phyloP scores from a whole-genome alignment of 2,329 filamentous ascomycete genomes.

The Daldinia sp. region DNA sequence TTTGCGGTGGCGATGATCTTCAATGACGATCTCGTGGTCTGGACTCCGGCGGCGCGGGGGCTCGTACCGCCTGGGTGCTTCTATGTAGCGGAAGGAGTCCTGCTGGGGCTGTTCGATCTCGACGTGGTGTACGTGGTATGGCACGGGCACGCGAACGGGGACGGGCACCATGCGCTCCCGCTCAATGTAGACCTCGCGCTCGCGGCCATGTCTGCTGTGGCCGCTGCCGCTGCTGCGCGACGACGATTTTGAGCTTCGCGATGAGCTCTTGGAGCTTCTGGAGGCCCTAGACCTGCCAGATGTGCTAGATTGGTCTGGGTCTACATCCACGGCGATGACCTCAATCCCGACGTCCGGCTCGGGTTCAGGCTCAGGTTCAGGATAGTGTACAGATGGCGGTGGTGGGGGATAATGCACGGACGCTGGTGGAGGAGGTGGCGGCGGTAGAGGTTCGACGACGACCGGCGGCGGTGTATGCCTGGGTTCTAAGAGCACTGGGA shows the following conservation, averaged over 20 bases:
- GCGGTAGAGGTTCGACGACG: slow-evolving; percentile 39
- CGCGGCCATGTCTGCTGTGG: slow-evolving; percentile 40
- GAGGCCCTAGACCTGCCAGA: slow-evolving; percentile 18
- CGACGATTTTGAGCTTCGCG: slow-evolving; percentile 39
- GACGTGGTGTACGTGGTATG: slow-evolving; percentile 53
- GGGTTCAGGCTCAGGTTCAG: slow-evolving; percentile 29
- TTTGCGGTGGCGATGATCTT: slow-evolving; percentile 44
- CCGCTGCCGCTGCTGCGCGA: slow-evolving; percentile 31
- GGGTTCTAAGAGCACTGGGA: slow-evolving; percentile 32
- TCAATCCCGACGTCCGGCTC: slow-evolving; percentile 48
- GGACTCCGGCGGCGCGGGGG: slow-evolving; percentile 47
- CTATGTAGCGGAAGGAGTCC: slow-evolving; percentile 63
- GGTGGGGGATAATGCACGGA: slow-evolving; percentile 29
- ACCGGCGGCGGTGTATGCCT: slow-evolving; percentile 38
- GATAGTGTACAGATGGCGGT: slow-evolving; percentile 31
- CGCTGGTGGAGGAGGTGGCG: slow-evolving; percentile 36
- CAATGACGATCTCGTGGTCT: slow-evolving; percentile 46
- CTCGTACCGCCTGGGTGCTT: slow-evolving; percentile 55
- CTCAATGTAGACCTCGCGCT: slow-evolving; percentile 61
- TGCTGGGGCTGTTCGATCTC: slow-evolving; percentile 50
- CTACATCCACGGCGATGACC: slow-evolving; percentile 55
- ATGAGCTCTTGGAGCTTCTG: slow-evolving; percentile 37
- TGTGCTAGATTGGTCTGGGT: slow-evolving; percentile 49
- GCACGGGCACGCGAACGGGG: slow-evolving; percentile 53
- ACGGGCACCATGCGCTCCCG: slow-evolving; percentile 58